Evolutionary conservation across 2,329 filamentous ascomycete species (phyloP), one percentile per base, ranked within the genome.

Genomic region (Tolypocladium ophioglossoides): DNA sequence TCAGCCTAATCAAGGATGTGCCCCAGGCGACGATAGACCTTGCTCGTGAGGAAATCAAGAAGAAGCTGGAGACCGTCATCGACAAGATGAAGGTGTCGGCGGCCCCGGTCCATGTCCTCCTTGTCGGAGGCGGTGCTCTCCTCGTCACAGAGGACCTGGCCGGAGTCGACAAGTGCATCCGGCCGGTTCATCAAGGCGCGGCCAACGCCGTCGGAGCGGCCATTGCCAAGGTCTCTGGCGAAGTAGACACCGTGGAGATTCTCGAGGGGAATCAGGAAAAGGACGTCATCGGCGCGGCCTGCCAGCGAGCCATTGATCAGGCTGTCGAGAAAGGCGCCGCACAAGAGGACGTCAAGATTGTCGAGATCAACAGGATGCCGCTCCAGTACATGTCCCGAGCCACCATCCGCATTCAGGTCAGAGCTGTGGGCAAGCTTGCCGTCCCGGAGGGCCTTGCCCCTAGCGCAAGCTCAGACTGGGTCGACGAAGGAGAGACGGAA

Each of bases 191-290:
- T 51, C 71, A 78, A 34, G 78, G 78, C 54, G 78, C 77, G 0
- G 80, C 80, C 4, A 84, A 84, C 62, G 80, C 81, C 0, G 77
- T 84, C 2, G 81, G 81, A 7, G 80, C 81, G 1, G 81, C 81
- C 0, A 80, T 81, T 35, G 78, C 77, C 3, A 78, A 78, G 52
- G 74, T 81, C 0, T 74, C 74, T 3, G 78, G 77, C 0, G 73
- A 75, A 11, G 67, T 82, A 2, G 79, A 83, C 54, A 66, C 75
- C 1, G 74, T 81, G n/a, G 71, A 77, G 56, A 73, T 76, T 11
- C 59, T 73, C 18, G 70, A 72, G 24, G 70, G 68, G 4, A 68
- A 68, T 2, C 61, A 69, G 3, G 66, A 71, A 34, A 66, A 70
- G 53, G 63, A 64, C 0, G 66, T 74, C 0, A 65, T 75, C 3